Base-by-base conservation (phyloP, 192 early-diverging fungal species). In the Radiomyces spectabilis region DNA sequence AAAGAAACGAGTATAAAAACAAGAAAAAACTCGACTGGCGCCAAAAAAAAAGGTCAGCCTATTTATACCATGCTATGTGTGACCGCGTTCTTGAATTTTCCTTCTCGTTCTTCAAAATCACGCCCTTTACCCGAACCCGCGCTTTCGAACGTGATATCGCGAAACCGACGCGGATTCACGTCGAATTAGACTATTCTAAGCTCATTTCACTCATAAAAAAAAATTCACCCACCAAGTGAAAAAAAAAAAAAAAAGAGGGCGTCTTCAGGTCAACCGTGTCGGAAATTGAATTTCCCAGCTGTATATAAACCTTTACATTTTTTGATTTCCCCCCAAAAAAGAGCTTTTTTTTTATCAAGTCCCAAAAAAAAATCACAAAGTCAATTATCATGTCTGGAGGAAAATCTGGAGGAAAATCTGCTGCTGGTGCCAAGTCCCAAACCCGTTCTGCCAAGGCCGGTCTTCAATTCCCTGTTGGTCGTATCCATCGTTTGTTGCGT, bases 381-480 rank as follows among this genome's bases (percentile, higher is more conserved):
- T n/a, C n/a, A 59, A 41, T 34, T 30, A 77, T 35, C 55, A 77
- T 71, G 71, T 66, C 66, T 69, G 75, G 68, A 61, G 72, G 75
- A 45, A 73, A 74, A 57, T 69, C 69, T 53, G 66, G 72, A 59
- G 72, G 72, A 37, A 74, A 78, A 66, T 68, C 69, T 67, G 49
- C 62, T 67, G 61, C 68, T 59, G 45, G 57, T 15, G 18, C 73
- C 59, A 78, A 90, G 73, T 88, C 87, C 29, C 69, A 65, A 60
- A 70, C 76, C 48, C 85, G 91, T 61, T 93, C 91, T 29, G 72
- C 84, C 66, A 85, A 86, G 71, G 93, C 91, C 63, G 93, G 91
- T 74, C 87, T 94, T 66, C 90, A 92, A 75, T 96, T 96, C 86
- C 93, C 92, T 61, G 92, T 94, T 63, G 91, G 91, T 67, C 91